Conservation (phyloP, 169 alveolate genomes). For the Plasmodium vinckei region DNA sequence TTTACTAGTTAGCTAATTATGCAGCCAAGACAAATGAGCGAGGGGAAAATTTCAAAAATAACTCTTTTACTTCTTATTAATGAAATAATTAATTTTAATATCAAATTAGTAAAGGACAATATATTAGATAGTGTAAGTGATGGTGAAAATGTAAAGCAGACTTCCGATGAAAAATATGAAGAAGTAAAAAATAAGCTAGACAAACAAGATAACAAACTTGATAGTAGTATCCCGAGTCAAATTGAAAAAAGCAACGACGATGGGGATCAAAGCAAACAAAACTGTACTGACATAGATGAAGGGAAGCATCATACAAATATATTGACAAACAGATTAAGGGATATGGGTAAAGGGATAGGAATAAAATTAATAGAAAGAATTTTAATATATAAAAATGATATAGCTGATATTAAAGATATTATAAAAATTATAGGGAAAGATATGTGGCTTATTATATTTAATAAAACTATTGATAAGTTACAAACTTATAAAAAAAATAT, state of each 20-base stretch:
- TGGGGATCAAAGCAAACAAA: neutral
- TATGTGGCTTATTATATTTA: constrained; percentile 41
- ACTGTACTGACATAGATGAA: neutral
- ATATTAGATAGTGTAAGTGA: constrained; percentile 16
- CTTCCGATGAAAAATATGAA: neutral
- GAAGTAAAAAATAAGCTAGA: neutral
- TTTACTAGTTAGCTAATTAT: too few relatives aligned
- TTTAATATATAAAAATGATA: constrained; percentile 41
- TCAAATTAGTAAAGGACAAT: constrained; percentile 15
- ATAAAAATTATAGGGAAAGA: constrained; percentile 49
- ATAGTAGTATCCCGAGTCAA: too few relatives aligned
- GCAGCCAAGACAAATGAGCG: constrained; percentile 21
- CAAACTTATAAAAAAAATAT: constrained; percentile 52
- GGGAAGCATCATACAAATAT: neutral
- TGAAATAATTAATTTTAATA: constrained; percentile 53
- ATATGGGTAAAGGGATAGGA: constrained; percentile 68
- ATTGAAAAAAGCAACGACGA: neutral
- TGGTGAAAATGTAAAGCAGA: constrained; percentile 13
- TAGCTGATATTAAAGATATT: constrained; percentile 48
- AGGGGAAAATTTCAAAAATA: constrained; percentile 38
- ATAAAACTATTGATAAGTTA: constrained; percentile 42
- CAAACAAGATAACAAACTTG: neutral
- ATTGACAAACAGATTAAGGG: constrained; percentile 22
- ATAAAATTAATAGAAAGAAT: constrained; percentile 35
- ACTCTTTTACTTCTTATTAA: constrained; percentile 39